Evolutionary conservation across 257 asterid species (phyloP).

Genomic region (Solanum clarkiae): DNA sequence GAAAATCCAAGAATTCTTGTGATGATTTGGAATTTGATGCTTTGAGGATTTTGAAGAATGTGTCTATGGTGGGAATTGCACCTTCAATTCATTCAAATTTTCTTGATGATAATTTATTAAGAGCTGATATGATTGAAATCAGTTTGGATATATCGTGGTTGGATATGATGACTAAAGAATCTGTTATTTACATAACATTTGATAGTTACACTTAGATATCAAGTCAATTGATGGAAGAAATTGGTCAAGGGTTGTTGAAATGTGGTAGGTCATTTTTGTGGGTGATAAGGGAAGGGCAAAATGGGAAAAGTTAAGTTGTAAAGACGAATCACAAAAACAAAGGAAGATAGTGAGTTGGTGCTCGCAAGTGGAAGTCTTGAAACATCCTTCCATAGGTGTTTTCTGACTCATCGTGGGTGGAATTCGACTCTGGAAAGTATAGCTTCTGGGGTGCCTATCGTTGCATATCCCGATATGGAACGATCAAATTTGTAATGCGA

Average conservation of each 20-base stretch:
- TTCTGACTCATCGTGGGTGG: slow-evolving; percentile 36
- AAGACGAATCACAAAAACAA: background rate
- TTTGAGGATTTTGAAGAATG: background rate
- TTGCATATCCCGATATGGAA: slow-evolving; percentile 38
- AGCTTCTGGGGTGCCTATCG: slow-evolving; percentile 26
- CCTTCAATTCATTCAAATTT: background rate
- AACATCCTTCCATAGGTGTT: slow-evolving; percentile 14
- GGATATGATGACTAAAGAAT: background rate
- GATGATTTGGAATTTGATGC: slow-evolving; percentile 1
- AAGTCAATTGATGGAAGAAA: slow-evolving; percentile 5
- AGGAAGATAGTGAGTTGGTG: slow-evolving; percentile 18
- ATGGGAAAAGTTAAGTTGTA: slow-evolving; percentile 1
- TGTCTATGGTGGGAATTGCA: background rate
- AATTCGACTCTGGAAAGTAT: slow-evolving; percentile 36
- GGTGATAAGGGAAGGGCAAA: slow-evolving; percentile 1
- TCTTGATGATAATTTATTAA: background rate
- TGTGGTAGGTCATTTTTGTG: slow-evolving; percentile 16
- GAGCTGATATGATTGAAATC: background rate
- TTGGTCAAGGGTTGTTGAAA: slow-evolving; percentile 7
- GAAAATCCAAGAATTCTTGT: background rate
- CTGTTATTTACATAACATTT: slow-evolving; percentile 9
- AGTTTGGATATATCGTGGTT: background rate
- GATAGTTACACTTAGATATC: background rate
- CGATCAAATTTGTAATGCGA: slow-evolving; percentile 39
- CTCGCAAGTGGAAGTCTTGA: slow-evolving; percentile 9